Conservation (phyloP, 176 grass and related monocot species). For the Ampelocalamus luodianensis region DNA sequence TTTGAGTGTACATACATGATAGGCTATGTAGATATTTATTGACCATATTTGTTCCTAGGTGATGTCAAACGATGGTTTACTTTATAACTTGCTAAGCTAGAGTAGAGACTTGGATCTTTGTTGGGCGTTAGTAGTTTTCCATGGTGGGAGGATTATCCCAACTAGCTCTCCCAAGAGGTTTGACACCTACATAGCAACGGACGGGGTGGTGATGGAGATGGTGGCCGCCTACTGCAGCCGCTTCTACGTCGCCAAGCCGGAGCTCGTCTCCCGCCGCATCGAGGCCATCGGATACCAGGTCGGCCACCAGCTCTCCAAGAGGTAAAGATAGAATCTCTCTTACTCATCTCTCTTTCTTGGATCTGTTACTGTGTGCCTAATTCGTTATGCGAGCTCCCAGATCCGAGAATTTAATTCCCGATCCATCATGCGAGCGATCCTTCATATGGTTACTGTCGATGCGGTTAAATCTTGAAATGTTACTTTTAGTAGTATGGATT, state of each 20-base stretch:
- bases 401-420: neutral
- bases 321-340: constrained; percentile 46
- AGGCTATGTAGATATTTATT: too few relatives aligned
- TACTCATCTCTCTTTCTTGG: neutral
- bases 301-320: constrained; percentile 88
- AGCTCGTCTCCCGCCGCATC: constrained; percentile 88
- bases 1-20: too few relatives aligned
- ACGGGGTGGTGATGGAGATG: constrained; percentile 87
- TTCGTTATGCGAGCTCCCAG: neutral
- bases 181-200: too few relatives aligned
- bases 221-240: constrained; percentile 77
- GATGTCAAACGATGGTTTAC: too few relatives aligned
- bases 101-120: too few relatives aligned
- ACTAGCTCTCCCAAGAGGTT: too few relatives aligned
- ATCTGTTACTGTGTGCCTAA: neutral
- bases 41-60: too few relatives aligned
- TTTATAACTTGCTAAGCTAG: too few relatives aligned
- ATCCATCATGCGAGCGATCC: neutral
- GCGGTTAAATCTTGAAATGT: neutral
- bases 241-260: constrained; percentile 84
- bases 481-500: neutral
- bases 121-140: too few relatives aligned
- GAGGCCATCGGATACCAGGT: constrained; percentile 96
- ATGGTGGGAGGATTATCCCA: too few relatives aligned
- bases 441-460: neutral